Conservation (phyloP, 2,329 filamentous ascomycete genomes). For the Fusarium sp. region DNA sequence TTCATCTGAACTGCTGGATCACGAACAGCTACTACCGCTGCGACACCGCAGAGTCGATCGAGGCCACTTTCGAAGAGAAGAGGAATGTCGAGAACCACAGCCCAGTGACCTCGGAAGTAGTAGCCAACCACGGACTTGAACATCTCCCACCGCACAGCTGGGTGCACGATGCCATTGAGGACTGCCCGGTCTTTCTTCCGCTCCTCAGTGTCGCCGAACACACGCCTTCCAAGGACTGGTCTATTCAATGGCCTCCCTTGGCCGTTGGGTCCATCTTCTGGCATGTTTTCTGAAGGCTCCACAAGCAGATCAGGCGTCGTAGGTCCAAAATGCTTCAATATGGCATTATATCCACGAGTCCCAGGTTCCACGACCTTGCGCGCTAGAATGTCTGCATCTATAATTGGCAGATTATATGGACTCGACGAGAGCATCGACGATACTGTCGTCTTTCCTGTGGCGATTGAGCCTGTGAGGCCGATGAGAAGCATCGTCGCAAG, state of each 20-base stretch:
- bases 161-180: constrained; percentile 92
- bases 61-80: constrained; percentile 90
- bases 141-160: constrained; percentile 87
- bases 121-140: constrained; percentile 78
- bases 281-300: constrained; percentile 65
- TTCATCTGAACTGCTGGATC: constrained; percentile 87
- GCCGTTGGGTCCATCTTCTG: constrained; percentile 67
- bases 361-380: constrained; percentile 96
- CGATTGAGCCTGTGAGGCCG: constrained; percentile 95
- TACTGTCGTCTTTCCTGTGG: constrained; percentile 97
- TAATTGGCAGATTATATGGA: constrained; percentile 88
- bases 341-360: constrained; percentile 83
- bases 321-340: constrained; percentile 83
- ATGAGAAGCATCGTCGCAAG: constrained; percentile 82
- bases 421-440: constrained; percentile 83
- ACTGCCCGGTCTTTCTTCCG: constrained; percentile 78
- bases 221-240: constrained; percentile 83
- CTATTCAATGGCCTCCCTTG: constrained; percentile 85
- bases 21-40: constrained; percentile 87
- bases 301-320: constrained; percentile 89
- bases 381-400: constrained; percentile 94
- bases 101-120: constrained; percentile 85
- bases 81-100: constrained; percentile 92
- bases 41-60: constrained; percentile 86
- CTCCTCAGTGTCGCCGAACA: constrained; percentile 85